Conservation (phyloP, 371 early-diverging fungal genomes). For the Massospora cicadina region DNA sequence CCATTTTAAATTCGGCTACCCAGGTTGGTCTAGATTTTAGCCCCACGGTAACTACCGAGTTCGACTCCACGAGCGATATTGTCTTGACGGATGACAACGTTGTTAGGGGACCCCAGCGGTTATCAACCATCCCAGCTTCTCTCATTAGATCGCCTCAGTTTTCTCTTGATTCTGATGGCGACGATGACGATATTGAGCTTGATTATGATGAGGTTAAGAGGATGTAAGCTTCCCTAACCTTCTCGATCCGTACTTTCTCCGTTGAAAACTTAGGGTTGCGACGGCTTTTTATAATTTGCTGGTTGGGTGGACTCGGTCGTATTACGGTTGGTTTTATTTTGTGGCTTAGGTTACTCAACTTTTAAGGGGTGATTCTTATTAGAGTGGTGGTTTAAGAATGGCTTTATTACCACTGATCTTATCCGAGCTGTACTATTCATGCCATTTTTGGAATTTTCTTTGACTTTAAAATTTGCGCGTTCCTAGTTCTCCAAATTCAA, state of each 20-base stretch:
- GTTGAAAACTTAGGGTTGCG: too few relatives aligned
- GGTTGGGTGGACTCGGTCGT: too few relatives aligned
- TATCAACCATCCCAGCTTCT: slow-evolving; percentile 6
- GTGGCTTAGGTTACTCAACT: not conserved
- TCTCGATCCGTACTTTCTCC: not conserved
- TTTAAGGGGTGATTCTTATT: not conserved
- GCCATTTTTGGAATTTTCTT: too few relatives aligned
- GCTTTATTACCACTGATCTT: not conserved
- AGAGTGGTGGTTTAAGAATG: not conserved
- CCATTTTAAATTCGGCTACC: not conserved
- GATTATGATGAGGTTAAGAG: slow-evolving; percentile 32
- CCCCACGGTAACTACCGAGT: not conserved
- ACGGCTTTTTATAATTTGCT: too few relatives aligned
- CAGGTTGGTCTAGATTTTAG: not conserved
- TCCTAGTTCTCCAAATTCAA: too few relatives aligned
- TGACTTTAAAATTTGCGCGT: too few relatives aligned
- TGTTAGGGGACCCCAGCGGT: not conserved
- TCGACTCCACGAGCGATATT: not conserved
- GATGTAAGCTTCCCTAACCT: slow-evolving; percentile 13
- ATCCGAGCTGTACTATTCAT: too few relatives aligned
- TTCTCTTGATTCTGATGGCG: slow-evolving; percentile 12
- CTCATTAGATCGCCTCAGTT: slow-evolving; percentile 13
- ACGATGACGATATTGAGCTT: slow-evolving; percentile 29
- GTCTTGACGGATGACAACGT: slow-evolving; percentile 12
- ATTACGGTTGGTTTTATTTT: not conserved